Base-by-base conservation (phyloP, 495 filamentous ascomycete genomes). In the Trichodelitschia bisporula region DNA sequence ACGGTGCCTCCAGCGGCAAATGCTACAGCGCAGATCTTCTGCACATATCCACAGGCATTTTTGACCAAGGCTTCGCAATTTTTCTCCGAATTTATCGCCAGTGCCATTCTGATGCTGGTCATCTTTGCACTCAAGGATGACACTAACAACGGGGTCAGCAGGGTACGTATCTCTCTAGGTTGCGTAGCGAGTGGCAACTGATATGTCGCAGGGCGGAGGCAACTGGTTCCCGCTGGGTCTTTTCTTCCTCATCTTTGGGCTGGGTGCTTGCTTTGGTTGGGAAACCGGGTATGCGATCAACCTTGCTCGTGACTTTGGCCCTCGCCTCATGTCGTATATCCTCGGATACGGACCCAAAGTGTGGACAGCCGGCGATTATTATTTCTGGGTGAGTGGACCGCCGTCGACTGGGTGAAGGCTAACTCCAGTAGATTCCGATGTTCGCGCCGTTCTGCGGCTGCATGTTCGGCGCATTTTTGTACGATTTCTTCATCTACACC, bases 281-380 rank as follows among this genome's bases (percentile, higher is more conserved):
- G 65, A 74, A 41, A 74, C 69, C 3, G 69, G 68, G 2, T 74
- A 70, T 46, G 66, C 70, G 3, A 69, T 74, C 20, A 74, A 74
- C 39, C 46, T 68, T 14, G 70, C 69, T 2, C 44, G 70, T 29
- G 70, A 76, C 33, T 72, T 74, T 48, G 69, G 70, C 0, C 69
- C 70, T 0, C 43, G 70, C n/a, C 44, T 74, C 15, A 56, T 69
- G 20, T 55, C 58, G 2, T 75, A 65, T 39, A 51, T 60, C 38
- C 35, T 74, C 17, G 70, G 69, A 3, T 73, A 75, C 44, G 69
- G 69, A 2, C 50, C 48, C 28, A 58, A 66, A 23, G 70, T 75
- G 2, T 75, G 67, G 65, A 42, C 42, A 11, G 66, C 67, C 3
- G 64, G 69, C 1, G 50, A 48, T 26, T 69, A 71, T 40, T 72